Evolutionary conservation across 2,329 filamentous ascomycete species (phyloP), one percentile per base, ranked within the genome.

Genomic region (Hymenoscyphus infarciens): DNA sequence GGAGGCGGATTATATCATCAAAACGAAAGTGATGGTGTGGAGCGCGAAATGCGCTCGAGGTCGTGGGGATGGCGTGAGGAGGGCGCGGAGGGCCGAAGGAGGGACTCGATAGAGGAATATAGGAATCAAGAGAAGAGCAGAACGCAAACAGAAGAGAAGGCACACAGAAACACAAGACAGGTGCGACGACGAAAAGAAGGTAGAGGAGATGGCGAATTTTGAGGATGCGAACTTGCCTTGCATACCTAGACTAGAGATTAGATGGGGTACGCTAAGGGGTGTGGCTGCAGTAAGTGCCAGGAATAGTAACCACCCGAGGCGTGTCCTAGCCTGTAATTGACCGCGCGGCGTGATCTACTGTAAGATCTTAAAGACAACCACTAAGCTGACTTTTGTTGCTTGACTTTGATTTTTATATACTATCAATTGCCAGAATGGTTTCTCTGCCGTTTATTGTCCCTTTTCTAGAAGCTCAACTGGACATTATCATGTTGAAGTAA

Each of bases 51-150:
- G 45, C 45, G 45, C 45, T 52, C 10, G 19, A 52, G 45, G 45
- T 25, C 8, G 45, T 52, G 45, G 45, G 16, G 45, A 25, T 52
- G 45, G n/a, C 10, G 45, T 22, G 11, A 13, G 45, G 19, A 52
- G 19, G 10, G 45, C 19, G 19, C 10, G 45, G 45, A 52, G 45
- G 45, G 10, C 45, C 45, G 22, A 52, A 52, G 45, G 45, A 52
- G 45, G 45, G 45, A 52, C 45, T 52, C 45, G 45, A 52, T 52
- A 25, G 19, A 52, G 45, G 19, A 25, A 52, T 52, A 52, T 52
- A 52, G 45, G 45, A 52, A 22, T 22, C 19, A 22, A 52, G 45
- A 52, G 45, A 52, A 25, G 11, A 35, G 7, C 1, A 35, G 33
- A 31, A 35, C 33, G 13, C 33, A 13, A n/a, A n/a, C 5, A 11